Conservation (phyloP, 192 early-diverging fungal species). For the Entomortierella beljakovae region DNA sequence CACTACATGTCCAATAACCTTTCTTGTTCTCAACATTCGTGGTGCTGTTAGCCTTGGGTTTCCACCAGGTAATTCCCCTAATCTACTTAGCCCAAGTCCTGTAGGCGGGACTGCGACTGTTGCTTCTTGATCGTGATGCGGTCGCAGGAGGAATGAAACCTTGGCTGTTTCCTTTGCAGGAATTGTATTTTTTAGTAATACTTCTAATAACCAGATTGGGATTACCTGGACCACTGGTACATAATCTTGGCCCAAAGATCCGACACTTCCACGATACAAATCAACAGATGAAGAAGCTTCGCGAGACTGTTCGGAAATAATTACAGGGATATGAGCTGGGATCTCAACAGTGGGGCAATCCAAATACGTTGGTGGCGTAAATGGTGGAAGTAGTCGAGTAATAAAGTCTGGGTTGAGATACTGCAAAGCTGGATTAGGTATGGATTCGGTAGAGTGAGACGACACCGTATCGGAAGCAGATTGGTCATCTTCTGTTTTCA, state of each 20-base stretch:
- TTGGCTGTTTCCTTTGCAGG: conserved; percentile 83
- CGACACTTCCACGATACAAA: conserved; percentile 77
- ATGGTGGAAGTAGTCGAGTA: conserved; percentile 46
- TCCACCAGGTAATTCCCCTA: conserved; percentile 53
- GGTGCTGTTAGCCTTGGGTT: conserved; percentile 86
- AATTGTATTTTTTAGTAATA: conserved; percentile 77
- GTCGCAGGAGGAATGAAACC: conserved; percentile 83
- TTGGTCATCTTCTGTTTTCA: conserved; percentile 21
- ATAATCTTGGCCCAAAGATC: conserved; percentile 58
- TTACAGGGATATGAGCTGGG: conserved; percentile 74
- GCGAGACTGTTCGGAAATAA: conserved; percentile 81
- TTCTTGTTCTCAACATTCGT: conserved; percentile 88
- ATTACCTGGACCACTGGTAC: conserved; percentile 73
- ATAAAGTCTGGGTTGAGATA: conserved; percentile 14
- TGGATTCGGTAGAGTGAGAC: conserved; percentile 23
- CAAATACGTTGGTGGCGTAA: conserved; percentile 54
- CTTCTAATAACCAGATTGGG: conserved; percentile 90
- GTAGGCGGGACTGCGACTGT: conserved; percentile 6
- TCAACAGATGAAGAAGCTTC: conserved; percentile 80
- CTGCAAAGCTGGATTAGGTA: conserved; percentile 17
- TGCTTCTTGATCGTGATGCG: conserved; percentile 67
- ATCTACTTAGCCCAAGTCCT: conserved; percentile 1
- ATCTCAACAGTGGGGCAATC: conserved; percentile 75
- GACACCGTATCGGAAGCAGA: conserved; percentile 35
- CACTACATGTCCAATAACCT: conserved; percentile 85